Base-by-base conservation (phyloP, 495 filamentous ascomycete species). In the Parathielavia appendiculata region DNA sequence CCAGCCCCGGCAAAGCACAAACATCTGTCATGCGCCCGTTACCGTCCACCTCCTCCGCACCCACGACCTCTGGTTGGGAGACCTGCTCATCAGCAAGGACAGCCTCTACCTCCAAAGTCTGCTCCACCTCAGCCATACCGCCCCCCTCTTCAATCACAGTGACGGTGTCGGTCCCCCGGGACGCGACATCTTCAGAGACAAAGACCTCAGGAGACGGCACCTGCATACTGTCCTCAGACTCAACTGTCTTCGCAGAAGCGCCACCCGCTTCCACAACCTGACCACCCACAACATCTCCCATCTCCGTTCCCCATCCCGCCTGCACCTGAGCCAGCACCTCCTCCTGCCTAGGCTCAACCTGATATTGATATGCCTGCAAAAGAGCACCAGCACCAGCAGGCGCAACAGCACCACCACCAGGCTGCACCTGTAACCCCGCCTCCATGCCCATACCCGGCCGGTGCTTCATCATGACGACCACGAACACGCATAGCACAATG, bases 401-500 rank as follows among this genome's bases (percentile, higher is more conserved):
- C 46, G 13, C 23, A 17, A 11, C 52, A 54, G 39, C 39, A 16
- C 40, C 43, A 14, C 53, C 53, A 20, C 13, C 40, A 1, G 38
- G n/a, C 12, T 36, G 12, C 4, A 23, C 47, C 47, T 11, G 23
- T 8, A 8, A 5, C 9, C 32, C 30, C 52, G 20, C n/a, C 34
- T 19, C 11, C 44, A 23, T 4, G 10, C 11, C 53, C 41, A 10
- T 19, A 41, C 23, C 2, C 19, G 44, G 56, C 52, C 45, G 62
- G 14, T 54, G 65, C 57, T 54, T 64, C 48, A 61, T 76, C 11
- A 88, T 72, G n/a, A 86, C 69, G 1, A 83, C 66, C 11, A 88
- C 74, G 12, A 89, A 66, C 8, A 85, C 34, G 56, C 81, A 81
- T 26, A 92, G 76, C 4, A 86, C 56, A 1, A 79, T 72, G 46